A percentile compares a stretch with the other conserved stretches of the same genome.
Evolutionary conservation across 176 grass and related monocot genomes (phyloP).

Genomic region (Aegilops umbellulata): DNA sequence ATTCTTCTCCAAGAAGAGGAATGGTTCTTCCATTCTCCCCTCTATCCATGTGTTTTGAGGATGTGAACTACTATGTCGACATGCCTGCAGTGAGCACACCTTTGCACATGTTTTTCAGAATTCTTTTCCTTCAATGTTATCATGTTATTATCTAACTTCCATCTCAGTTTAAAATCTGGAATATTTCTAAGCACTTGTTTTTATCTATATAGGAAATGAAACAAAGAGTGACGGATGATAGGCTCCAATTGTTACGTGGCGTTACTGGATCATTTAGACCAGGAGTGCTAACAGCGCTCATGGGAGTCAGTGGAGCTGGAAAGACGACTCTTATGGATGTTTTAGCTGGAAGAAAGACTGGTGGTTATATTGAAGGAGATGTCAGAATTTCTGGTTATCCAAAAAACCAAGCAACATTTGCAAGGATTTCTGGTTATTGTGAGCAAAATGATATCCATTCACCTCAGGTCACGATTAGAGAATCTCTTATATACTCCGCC

Average conservation of each 20-base stretch:
- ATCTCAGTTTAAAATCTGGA: background rate
- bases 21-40: constrained; percentile 66
- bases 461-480: constrained; percentile 92
- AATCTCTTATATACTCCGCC: constrained; percentile 93
- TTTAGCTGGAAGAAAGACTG: constrained; percentile 92
- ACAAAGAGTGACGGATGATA: constrained; percentile 86
- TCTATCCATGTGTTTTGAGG: constrained; percentile 93
- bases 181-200: constrained; percentile 21
- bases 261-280: constrained; percentile 87
- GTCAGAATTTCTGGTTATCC: constrained; percentile 85
- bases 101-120: constrained; percentile 10
- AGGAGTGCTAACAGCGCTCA: constrained; percentile 88
- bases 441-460: constrained; percentile 99
- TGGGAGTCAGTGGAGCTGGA: constrained; percentile 98
- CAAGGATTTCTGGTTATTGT: constrained; percentile 97
- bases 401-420: constrained; percentile 94
- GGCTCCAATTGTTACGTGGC: constrained; percentile 77
- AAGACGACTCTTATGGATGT: constrained; percentile 99
- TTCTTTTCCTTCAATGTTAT: background rate
- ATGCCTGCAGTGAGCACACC: constrained; percentile 79
- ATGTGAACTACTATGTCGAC: constrained; percentile 93
- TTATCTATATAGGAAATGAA: constrained; percentile 80
- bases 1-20: constrained; percentile 43
- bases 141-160: constrained; percentile 10
- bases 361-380: constrained; percentile 97